Evolutionary conservation across 129 eudicot species (phyloP).

Genomic region (Tagetes patula): DNA sequence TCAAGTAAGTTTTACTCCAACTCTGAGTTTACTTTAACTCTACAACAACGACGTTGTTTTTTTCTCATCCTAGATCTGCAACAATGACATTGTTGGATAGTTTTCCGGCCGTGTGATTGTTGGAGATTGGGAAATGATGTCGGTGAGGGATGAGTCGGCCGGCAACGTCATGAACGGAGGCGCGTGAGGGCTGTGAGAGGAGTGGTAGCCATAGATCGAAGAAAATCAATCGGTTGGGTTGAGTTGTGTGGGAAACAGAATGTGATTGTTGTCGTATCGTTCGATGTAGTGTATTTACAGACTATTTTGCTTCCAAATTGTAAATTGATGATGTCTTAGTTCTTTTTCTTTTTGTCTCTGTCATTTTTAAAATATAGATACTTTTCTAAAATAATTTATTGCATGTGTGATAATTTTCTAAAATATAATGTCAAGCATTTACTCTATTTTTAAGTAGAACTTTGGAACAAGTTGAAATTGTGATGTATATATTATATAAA

Average conservation of each 20-base stretch:
- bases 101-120: constrained; percentile 1
- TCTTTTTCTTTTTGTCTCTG: neutral
- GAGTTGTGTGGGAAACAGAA: constrained; percentile 22
- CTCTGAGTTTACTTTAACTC: too few relatives aligned
- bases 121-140: constrained; percentile 14
- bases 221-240: constrained; percentile 31
- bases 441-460: too few relatives aligned
- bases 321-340: neutral
- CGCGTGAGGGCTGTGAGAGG: constrained; percentile 61
- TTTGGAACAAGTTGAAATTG: too few relatives aligned
- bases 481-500: too few relatives aligned
- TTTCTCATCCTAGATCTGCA: too few relatives aligned
- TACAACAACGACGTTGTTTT: too few relatives aligned
- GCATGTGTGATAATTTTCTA: too few relatives aligned
- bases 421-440: too few relatives aligned
- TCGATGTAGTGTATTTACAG: constrained; percentile 8
- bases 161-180: constrained; percentile 46
- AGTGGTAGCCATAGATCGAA: constrained; percentile 61
- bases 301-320: constrained; percentile 33
- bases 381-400: too few relatives aligned
- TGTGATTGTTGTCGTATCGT: constrained; percentile 33
- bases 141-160: constrained; percentile 33
- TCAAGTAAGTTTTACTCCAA: too few relatives aligned
- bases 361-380: too few relatives aligned
- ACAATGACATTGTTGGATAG: too few relatives aligned